phyloP scores from a whole-genome alignment of 768 basidiomycete species.

The Tephrocybe sp. region DNA sequence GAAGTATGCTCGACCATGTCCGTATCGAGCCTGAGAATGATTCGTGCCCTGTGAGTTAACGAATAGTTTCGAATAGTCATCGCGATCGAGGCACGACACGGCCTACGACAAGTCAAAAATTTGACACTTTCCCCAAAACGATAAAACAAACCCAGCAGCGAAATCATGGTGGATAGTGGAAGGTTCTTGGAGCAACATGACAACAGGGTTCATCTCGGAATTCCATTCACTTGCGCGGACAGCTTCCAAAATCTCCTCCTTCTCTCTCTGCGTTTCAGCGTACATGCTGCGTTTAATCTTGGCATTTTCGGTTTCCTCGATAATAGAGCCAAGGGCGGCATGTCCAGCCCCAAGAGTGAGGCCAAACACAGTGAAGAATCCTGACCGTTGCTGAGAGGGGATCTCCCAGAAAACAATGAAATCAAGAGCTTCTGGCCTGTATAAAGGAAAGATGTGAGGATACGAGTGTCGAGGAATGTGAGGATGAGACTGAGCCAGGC shows the following conservation, averaged over 20 bases:
- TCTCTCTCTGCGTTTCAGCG: conserved; percentile 82
- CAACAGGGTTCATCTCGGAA: conserved; percentile 71
- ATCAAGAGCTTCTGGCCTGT: conserved; percentile 71
- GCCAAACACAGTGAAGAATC: conserved; percentile 57
- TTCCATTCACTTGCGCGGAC: conserved; percentile 77
- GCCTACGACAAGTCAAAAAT: conserved; percentile 34
- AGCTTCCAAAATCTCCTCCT: conserved; percentile 60
- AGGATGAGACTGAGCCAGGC: conserved; percentile 39
- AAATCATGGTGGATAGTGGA: conserved; percentile 60
- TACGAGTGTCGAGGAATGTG: conserved; percentile 54
- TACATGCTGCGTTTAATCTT: conserved; percentile 85
- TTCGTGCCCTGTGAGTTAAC: conserved; percentile 54
- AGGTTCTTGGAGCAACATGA: conserved; percentile 46
- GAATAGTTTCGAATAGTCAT: conserved; percentile 75
- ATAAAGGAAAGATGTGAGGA: conserved; percentile 73
- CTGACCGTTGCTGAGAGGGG: conserved; percentile 53
- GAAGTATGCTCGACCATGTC: conserved; percentile 14
- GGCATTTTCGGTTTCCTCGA: conserved; percentile 55
- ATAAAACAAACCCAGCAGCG: conserved; percentile 49
- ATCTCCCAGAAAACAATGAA: conserved; percentile 77
- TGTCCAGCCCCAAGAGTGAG: conserved; percentile 67
- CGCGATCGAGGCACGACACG: conserved; percentile 48
- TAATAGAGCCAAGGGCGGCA: conserved; percentile 57
- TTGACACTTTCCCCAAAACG: background rate
- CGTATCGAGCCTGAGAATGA: conserved; percentile 45